These are phyloP conservation scores for Asclepias syriaca DNA, from an alignment of 257 asterid genomes.

Conservation along the genomic window DNA sequence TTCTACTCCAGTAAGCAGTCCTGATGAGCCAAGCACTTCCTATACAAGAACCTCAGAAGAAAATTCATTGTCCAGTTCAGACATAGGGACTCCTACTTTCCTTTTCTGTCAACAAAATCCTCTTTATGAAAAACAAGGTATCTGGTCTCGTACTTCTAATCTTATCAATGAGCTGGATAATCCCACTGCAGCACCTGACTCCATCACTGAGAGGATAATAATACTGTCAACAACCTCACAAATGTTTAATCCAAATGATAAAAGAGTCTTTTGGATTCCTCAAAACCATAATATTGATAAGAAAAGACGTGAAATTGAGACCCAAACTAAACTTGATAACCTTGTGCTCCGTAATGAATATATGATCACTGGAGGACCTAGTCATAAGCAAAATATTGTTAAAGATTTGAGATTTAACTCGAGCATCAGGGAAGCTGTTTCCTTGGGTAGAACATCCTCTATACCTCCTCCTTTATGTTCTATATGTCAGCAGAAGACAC, in stretches of 20 bases:
- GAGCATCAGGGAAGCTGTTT: conserved; percentile 74
- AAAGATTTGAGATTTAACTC: conserved; percentile 38
- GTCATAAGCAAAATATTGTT: conserved; percentile 17
- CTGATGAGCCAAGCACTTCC: conserved; percentile 55
- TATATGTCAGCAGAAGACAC: conserved; percentile 66
- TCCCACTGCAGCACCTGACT: conserved; percentile 14
- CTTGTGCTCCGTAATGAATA: conserved; percentile 18
- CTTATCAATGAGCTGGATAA: conserved; percentile 22
- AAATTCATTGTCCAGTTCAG: conserved; percentile 43
- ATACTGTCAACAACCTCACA: conserved; percentile 30
- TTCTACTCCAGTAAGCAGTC: conserved; percentile 62
- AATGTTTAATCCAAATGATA: conserved; percentile 30
- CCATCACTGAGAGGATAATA: conserved; percentile 29
- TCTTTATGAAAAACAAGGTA: conserved; percentile 50
- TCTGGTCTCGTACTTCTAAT: conserved; percentile 21
- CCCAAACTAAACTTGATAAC: conserved; percentile 19
- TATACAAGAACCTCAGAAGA: conserved; percentile 45
- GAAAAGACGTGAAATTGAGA: conserved; percentile 19
- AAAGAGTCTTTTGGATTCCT: conserved; percentile 33
- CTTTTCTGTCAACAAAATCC: conserved; percentile 69
- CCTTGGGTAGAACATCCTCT: conserved; percentile 51
- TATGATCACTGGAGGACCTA: conserved; percentile 11
- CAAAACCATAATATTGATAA: conserved; percentile 36
- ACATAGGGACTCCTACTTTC: conserved; percentile 34
- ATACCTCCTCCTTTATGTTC: conserved; percentile 82